Evolutionary conservation across 208 protist species (phyloP).

Genomic region (Porcisia deanei): DNA sequence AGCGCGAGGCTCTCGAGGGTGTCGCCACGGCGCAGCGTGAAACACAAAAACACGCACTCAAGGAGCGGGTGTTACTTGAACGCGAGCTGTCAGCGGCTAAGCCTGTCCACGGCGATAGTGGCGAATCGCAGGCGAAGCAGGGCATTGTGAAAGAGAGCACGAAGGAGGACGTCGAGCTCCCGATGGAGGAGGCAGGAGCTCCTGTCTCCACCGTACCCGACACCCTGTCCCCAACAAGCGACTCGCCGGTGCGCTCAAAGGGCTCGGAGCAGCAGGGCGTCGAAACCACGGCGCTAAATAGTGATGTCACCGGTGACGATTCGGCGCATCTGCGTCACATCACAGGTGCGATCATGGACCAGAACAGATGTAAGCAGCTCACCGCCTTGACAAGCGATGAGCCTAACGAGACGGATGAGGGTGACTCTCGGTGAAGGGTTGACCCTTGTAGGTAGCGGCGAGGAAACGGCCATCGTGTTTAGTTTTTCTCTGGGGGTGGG

Average conservation of each 20-base stretch:
- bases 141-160: background rate
- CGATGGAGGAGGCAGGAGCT: background rate
- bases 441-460: background rate
- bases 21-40: slow-evolving; percentile 13
- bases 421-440: too few relatives aligned
- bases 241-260: background rate
- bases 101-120: background rate
- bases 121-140: background rate
- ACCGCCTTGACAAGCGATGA: background rate
- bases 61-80: slow-evolving; percentile 17
- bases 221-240: background rate
- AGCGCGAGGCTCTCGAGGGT: slow-evolving; percentile 11
- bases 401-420: background rate
- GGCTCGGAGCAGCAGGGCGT: background rate
- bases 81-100: background rate
- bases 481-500: too few relatives aligned
- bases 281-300: background rate
- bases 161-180: background rate
- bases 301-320: background rate
- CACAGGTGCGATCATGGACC: slow-evolving; percentile 6
- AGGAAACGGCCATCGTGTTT: too few relatives aligned
- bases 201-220: slow-evolving; percentile 15
- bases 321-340: slow-evolving; percentile 22
- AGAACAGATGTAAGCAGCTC: slow-evolving; percentile 11
- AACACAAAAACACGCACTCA: slow-evolving; percentile 12